A percentile compares a stretch with the other conserved stretches of the same genome.
Evolutionary conservation across 1,139 yeast species (phyloP).

Genomic region (Pichia cactophila): DNA sequence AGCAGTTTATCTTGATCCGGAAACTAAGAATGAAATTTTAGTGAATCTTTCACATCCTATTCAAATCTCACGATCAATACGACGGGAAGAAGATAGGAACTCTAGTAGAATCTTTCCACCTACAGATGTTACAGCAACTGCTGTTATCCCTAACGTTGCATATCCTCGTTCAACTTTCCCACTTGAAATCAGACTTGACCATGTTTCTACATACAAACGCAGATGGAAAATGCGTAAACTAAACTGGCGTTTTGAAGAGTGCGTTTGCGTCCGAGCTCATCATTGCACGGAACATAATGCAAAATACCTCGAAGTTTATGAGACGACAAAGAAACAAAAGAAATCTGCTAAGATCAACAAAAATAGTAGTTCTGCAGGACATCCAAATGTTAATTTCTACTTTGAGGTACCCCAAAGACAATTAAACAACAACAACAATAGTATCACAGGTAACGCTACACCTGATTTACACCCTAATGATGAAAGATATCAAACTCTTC

Average conservation of each 20-base stretch:
- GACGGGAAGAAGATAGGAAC: constrained; percentile 78
- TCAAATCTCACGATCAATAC: constrained; percentile 67
- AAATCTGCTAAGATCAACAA: constrained; percentile 20
- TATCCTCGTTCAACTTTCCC: constrained; percentile 85
- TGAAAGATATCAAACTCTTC: background rate
- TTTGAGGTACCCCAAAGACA: constrained; percentile 23
- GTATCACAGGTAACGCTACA: constrained; percentile 2
- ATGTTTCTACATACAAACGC: constrained; percentile 50
- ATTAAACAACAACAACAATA: constrained; percentile 8
- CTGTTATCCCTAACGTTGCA: constrained; percentile 79
- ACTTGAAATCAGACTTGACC: constrained; percentile 74
- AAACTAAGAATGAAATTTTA: constrained; percentile 25
- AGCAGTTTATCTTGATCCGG: constrained; percentile 27
- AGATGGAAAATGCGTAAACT: constrained; percentile 93
- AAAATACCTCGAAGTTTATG: constrained; percentile 43
- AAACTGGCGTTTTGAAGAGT: constrained; percentile 87
- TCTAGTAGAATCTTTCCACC: constrained; percentile 93
- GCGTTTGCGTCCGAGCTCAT: constrained; percentile 49
- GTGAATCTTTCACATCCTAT: constrained; percentile 55
- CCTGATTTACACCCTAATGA: constrained; percentile 6
- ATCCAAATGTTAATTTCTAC: constrained; percentile 21
- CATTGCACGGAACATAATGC: constrained; percentile 49
- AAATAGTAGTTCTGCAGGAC: constrained; percentile 25
- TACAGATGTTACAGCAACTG: constrained; percentile 79
- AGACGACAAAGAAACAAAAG: constrained; percentile 29